These are phyloP conservation scores for Penicillium antarcticum DNA, from an alignment of 495 filamentous ascomycete species.

Conservation along the genomic window DNA sequence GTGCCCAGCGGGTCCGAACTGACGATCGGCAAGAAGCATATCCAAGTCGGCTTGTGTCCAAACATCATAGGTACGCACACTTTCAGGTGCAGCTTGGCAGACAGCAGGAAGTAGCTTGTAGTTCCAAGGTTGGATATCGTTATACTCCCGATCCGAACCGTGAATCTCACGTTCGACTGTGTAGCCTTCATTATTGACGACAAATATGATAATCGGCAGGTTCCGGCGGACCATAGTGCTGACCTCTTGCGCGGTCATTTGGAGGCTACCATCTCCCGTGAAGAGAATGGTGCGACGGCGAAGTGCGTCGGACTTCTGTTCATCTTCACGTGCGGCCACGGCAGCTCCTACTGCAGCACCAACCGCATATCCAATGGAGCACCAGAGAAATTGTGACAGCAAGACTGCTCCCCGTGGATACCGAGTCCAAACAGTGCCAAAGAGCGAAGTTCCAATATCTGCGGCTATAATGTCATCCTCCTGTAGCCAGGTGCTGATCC, in stretches of 20 bases:
- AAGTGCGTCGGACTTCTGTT: neutral
- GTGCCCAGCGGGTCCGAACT: conserved; percentile 5
- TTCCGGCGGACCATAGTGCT: conserved; percentile 67
- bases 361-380: conserved; percentile 11
- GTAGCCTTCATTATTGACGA: conserved; percentile 71
- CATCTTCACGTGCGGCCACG: conserved; percentile 6
- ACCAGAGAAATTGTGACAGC: conserved; percentile 9
- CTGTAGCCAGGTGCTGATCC: conserved; percentile 10
- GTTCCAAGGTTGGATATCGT: conserved; percentile 62
- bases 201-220: conserved; percentile 67
- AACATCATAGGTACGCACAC: conserved; percentile 3
- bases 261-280: conserved; percentile 77
- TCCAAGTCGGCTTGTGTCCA: conserved; percentile 5
- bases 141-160: conserved; percentile 65
- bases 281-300: conserved; percentile 56
- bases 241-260: conserved; percentile 73
- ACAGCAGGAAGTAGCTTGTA: conserved; percentile 2
- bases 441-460: conserved; percentile 7
- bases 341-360: conserved; percentile 11
- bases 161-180: conserved; percentile 72
- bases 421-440: conserved; percentile 3
- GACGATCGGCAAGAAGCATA: conserved; percentile 1
- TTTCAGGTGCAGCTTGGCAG: conserved; percentile 4
- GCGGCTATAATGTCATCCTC: conserved; percentile 11
- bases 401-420: conserved; percentile 4